Conservation (phyloP, 345 rosid genomes). For the Eucalyptus tenuipes region DNA sequence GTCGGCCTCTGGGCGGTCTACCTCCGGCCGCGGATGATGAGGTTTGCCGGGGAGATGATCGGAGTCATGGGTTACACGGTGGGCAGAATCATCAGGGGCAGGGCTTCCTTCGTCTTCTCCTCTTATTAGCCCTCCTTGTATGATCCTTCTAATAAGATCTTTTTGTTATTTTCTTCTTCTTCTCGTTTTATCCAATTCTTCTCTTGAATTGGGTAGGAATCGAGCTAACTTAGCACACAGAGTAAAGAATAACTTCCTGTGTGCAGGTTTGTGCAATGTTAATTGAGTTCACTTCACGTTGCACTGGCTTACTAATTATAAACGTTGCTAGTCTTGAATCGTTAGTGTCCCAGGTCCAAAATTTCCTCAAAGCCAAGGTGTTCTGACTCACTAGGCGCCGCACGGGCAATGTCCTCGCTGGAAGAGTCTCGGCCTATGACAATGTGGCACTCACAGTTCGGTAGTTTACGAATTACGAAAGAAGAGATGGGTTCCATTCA, state of each 20-base stretch:
- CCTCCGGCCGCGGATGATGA: constrained; percentile 21
- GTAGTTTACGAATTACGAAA: background rate
- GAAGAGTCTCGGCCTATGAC: background rate
- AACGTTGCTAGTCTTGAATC: background rate
- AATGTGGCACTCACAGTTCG: background rate
- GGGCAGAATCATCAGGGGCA: background rate
- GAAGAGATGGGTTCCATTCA: background rate
- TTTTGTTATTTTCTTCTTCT: background rate
- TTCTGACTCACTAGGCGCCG: background rate
- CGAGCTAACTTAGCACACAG: background rate
- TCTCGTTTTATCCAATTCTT: background rate
- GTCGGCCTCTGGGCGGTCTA: constrained; percentile 22
- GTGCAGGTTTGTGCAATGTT: background rate
- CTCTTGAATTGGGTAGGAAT: background rate
- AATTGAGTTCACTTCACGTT: background rate
- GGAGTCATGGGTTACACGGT: constrained; percentile 1
- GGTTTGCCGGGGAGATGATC: constrained; percentile 14
- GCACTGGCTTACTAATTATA: background rate
- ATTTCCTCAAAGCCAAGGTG: background rate
- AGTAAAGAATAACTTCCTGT: background rate
- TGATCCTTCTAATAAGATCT: background rate
- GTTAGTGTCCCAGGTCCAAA: background rate
- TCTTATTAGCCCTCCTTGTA: background rate
- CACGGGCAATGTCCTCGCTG: background rate
- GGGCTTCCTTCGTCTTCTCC: constrained; percentile 1